Evolutionary conservation across 106 monocot species (phyloP).

Genomic region (Dactylorhiza incarnata): DNA sequence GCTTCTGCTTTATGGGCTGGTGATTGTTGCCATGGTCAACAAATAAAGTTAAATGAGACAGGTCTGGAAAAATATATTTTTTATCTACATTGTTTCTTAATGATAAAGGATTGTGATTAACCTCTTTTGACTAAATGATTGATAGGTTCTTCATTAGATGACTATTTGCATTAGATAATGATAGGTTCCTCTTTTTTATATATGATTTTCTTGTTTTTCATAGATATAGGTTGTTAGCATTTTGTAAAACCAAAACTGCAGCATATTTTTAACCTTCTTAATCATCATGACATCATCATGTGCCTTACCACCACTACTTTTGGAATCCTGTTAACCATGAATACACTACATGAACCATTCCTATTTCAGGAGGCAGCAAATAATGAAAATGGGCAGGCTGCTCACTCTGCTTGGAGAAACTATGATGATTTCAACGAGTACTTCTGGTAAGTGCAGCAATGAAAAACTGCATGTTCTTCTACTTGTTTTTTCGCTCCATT

Average conservation of each 20-base stretch:
- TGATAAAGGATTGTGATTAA: neutral
- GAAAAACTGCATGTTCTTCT: neutral
- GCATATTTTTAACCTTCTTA: neutral
- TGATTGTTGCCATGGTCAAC: neutral
- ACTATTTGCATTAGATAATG: neutral
- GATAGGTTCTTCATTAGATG: neutral
- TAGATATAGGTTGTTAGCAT: neutral
- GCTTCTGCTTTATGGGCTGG: neutral
- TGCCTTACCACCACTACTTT: neutral
- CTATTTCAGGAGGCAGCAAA: conserved; percentile 57
- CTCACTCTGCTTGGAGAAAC: conserved; percentile 97
- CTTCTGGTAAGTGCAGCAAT: conserved; percentile 41
- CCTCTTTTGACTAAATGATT: neutral
- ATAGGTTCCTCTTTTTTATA: neutral
- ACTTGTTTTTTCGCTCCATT: neutral
- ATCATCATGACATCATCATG: neutral
- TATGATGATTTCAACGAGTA: conserved; percentile 99
- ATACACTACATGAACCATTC: neutral
- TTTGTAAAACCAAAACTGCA: neutral
- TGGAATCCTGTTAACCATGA: neutral
- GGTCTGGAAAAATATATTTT: neutral
- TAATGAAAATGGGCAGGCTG: conserved; percentile 75
- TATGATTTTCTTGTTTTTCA: neutral
- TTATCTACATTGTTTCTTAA: neutral
- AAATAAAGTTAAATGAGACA: neutral